Evolutionary conservation across 306 rosid species (phyloP).

Genomic region (Quercus rubra): DNA sequence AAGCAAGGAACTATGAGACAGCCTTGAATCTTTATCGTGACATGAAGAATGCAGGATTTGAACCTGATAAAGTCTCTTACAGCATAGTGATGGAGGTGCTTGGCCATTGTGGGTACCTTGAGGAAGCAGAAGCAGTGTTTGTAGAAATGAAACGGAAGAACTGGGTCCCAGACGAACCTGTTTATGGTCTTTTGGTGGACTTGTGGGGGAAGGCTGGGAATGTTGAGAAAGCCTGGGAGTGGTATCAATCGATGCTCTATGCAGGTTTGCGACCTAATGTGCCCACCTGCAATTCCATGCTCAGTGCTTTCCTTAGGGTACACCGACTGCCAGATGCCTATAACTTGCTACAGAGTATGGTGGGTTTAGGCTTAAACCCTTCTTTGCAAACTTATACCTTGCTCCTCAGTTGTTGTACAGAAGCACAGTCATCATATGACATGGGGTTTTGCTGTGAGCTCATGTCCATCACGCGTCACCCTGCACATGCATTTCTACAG

Average conservation of each 20-base stretch:
- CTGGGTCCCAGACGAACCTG: conserved; percentile 92
- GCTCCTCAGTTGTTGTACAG: conserved; percentile 92
- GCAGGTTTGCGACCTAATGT: conserved; percentile 91
- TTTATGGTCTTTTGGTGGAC: conserved; percentile 91
- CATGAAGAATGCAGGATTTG: conserved; percentile 81
- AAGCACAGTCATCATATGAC: conserved; percentile 63
- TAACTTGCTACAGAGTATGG: conserved; percentile 71
- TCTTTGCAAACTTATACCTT: conserved; percentile 87
- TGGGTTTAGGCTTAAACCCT: conserved; percentile 67
- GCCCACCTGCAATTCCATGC: conserved; percentile 88
- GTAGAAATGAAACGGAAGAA: conserved; percentile 70
- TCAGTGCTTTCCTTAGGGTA: conserved; percentile 84
- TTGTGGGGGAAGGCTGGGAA: conserved; percentile 96
- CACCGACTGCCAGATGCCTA: conserved; percentile 70
- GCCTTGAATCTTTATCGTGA: conserved; percentile 76
- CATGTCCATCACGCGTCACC: conserved; percentile 77
- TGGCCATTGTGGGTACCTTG: conserved; percentile 88
- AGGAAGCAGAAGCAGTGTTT: conserved; percentile 81
- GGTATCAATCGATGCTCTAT: conserved; percentile 76
- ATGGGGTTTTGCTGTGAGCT: conserved; percentile 75
- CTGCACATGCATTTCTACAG: conserved; percentile 74
- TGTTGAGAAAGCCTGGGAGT: conserved; percentile 83
- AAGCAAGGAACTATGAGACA: conserved; percentile 80
- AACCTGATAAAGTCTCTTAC: conserved; percentile 88
- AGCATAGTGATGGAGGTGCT: conserved; percentile 98